Percentiles rank a stretch among this genome's conserved stretches.
phyloP scores from a whole-genome alignment of 169 alveolate species.

The Cryptosporidium baileyi region DNA sequence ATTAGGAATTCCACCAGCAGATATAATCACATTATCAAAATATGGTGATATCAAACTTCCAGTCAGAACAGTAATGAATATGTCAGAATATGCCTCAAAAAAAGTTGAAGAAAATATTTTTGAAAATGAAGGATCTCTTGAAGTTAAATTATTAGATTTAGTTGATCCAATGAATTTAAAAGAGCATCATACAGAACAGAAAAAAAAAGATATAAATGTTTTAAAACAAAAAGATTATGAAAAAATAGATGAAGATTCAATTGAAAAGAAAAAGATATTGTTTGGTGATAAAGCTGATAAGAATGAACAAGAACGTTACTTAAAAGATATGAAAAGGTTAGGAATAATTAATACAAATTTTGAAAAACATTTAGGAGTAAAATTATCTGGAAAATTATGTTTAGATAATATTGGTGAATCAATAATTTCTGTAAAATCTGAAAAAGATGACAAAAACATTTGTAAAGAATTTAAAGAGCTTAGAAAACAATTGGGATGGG shows the following conservation, averaged over 20 bases:
- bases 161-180: conserved; percentile 22
- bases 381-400: not conserved
- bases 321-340: not conserved
- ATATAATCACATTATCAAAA: not conserved
- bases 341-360: conserved; percentile 13
- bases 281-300: not conserved
- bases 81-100: conserved; percentile 22
- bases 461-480: conserved; percentile 16
- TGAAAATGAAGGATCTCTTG: conserved; percentile 41
- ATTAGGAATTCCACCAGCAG: not conserved
- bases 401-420: conserved; percentile 25
- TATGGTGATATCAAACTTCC: conserved; percentile 57
- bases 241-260: not conserved
- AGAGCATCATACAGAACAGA: not conserved
- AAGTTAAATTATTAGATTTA: conserved; percentile 7
- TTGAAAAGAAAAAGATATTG: not conserved
- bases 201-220: not conserved
- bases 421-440: not conserved
- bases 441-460: not conserved
- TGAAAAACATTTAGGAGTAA: conserved; percentile 46
- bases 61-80: conserved; percentile 1
- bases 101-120: not conserved
- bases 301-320: not conserved
- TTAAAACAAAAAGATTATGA: not conserved
- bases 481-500: conserved; percentile 48